Conservation (phyloP, 106 monocot species). For the Gastrodia elata region DNA sequence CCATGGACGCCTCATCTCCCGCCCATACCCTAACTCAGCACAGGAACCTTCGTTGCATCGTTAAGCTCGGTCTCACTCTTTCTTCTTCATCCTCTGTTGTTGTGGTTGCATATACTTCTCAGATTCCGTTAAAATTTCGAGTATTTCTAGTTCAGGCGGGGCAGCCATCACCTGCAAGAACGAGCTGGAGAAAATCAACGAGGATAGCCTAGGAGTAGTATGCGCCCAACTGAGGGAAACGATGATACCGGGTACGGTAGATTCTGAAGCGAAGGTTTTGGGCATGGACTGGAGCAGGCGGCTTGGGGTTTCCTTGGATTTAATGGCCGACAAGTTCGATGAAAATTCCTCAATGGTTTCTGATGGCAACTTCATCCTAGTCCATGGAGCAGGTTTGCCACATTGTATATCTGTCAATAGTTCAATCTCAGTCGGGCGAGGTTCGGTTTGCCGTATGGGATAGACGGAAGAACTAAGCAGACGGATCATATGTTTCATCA, state of each 20-base stretch:
- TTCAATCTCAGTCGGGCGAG: neutral
- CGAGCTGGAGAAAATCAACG: slow-evolving; percentile 62
- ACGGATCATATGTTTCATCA: neutral
- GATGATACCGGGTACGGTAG: slow-evolving; percentile 16
- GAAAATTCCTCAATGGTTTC: slow-evolving; percentile 15
- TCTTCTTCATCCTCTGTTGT: neutral
- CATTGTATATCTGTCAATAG: neutral
- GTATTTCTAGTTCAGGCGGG: slow-evolving; percentile 29
- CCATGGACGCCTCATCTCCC: neutral
- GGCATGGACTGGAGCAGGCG: slow-evolving; percentile 84
- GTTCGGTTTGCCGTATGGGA: neutral
- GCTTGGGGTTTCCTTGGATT: slow-evolving; percentile 9
- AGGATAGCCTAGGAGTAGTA: slow-evolving; percentile 31
- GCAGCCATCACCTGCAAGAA: slow-evolving; percentile 71
- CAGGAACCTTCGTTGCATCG: slow-evolving; percentile 51
- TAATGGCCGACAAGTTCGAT: slow-evolving; percentile 15
- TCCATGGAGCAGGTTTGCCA: slow-evolving; percentile 72
- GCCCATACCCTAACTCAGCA: slow-evolving; percentile 5
- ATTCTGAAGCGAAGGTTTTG: slow-evolving; percentile 12
- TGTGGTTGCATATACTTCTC: neutral
- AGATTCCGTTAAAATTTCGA: neutral
- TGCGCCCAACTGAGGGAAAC: slow-evolving; percentile 67
- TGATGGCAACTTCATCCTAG: slow-evolving; percentile 49
- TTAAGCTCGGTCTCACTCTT: slow-evolving; percentile 43
- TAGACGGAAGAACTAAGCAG: neutral